Evolutionary conservation across 768 basidiomycete species (phyloP).

Genomic region (Tricholoma terreum): DNA sequence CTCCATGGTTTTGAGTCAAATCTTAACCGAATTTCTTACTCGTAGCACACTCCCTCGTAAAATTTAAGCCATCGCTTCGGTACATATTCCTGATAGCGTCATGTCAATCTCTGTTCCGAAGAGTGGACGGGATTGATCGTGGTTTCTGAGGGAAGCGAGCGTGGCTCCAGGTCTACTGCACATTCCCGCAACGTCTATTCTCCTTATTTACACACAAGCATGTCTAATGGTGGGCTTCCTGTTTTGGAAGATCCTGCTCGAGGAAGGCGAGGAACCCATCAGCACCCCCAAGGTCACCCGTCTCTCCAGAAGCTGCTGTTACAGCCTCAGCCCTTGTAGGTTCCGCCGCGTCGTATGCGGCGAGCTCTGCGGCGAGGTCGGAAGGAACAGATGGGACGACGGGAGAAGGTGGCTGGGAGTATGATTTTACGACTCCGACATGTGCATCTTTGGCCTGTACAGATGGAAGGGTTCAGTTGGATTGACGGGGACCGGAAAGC

Average conservation of each 20-base stretch:
- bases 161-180: neutral
- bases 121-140: no score
- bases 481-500: conserved; percentile 13
- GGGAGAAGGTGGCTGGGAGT: conserved; percentile 71
- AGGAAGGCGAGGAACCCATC: conserved; percentile 78
- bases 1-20: no score
- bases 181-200: conserved; percentile 11
- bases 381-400: conserved; percentile 70
- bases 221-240: conserved; percentile 29
- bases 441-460: conserved; percentile 85
- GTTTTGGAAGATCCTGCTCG: conserved; percentile 60
- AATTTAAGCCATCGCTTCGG: no score
- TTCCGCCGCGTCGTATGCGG: conserved; percentile 81
- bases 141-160: neutral
- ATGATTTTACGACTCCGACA: conserved; percentile 82
- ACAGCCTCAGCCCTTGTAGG: conserved; percentile 48
- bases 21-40: no score
- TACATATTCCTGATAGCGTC: no score
- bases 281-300: conserved; percentile 53
- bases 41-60: no score
- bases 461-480: neutral
- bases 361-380: conserved; percentile 85
- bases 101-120: no score
- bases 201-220: conserved; percentile 7
- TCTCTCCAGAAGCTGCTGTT: conserved; percentile 26